Evolutionary conservation across 2,329 filamentous ascomycete genomes (phyloP).

Genomic region (Colletotrichum liriopes): DNA sequence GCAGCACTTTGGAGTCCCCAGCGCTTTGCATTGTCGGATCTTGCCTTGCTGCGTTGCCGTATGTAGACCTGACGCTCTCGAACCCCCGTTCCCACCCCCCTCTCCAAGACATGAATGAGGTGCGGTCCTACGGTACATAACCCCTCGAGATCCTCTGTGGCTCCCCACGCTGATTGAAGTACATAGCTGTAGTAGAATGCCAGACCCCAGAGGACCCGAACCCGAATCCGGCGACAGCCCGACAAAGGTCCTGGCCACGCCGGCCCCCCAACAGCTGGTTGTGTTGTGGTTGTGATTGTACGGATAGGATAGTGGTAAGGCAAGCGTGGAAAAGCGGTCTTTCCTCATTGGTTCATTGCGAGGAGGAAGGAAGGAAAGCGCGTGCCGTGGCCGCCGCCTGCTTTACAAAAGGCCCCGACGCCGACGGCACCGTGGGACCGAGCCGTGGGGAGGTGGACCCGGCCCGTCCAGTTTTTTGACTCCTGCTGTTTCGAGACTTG

Average conservation of each 20-base stretch:
- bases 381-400: constrained; percentile 20
- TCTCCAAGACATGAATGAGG: background rate
- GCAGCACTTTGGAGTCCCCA: background rate
- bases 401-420: constrained; percentile 22
- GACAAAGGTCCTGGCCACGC: no score
- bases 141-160: no score
- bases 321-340: background rate
- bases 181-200: background rate
- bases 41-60: constrained; percentile 17
- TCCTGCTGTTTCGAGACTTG: constrained; percentile 40
- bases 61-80: background rate
- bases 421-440: constrained; percentile 27
- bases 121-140: background rate
- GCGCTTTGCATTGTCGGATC: constrained; percentile 25
- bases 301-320: background rate
- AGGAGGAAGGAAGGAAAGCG: background rate
- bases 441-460: constrained; percentile 30
- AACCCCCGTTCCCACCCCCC: background rate
- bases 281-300: background rate
- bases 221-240: no score
- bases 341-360: background rate
- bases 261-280: background rate
- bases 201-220: background rate
- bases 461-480: constrained; percentile 30
- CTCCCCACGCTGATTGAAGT: background rate